Evolutionary conservation across 768 basidiomycete species (phyloP).

Genomic region (Udeniomyces megalosporus): DNA sequence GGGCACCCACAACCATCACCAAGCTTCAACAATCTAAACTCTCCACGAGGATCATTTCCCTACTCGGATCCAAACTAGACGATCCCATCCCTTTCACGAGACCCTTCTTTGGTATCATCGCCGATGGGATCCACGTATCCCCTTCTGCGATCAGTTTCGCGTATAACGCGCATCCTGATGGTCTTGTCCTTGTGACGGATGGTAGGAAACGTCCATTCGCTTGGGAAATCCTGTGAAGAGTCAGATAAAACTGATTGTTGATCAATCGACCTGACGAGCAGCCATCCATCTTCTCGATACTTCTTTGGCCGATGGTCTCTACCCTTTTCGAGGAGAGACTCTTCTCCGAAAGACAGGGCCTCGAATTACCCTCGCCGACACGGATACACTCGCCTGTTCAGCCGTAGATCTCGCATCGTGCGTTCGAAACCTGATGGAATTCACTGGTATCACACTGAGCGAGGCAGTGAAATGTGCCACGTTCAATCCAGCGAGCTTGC

Average conservation of each 20-base stretch:
- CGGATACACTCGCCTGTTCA: constrained; percentile 63
- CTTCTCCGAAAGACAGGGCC: constrained; percentile 66
- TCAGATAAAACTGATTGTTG: no score
- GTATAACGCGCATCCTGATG: constrained; percentile 64
- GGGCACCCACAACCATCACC: constrained; percentile 31
- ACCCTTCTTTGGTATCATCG: constrained; percentile 77
- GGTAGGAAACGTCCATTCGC: constrained; percentile 38
- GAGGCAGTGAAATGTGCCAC: constrained; percentile 78
- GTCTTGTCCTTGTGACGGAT: constrained; percentile 78
- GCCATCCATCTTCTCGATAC: constrained; percentile 80
- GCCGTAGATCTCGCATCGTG: constrained; percentile 46
- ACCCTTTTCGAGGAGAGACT: constrained; percentile 75
- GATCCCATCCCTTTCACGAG: constrained; percentile 34
- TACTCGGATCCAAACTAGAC: background rate
- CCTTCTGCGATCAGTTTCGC: constrained; percentile 81
- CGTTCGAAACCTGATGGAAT: constrained; percentile 66
- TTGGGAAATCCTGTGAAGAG: no score
- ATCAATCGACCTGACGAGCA: constrained; percentile 21
- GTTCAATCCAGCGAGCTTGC: constrained; percentile 66
- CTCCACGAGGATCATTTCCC: no score
- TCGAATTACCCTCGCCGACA: constrained; percentile 66
- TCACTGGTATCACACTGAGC: constrained; percentile 66
- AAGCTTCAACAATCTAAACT: background rate
- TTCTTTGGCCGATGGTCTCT: constrained; percentile 60
- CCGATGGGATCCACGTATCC: constrained; percentile 80